Base-by-base conservation (phyloP, 2,329 filamentous ascomycete genomes). In the Acrocalymma vagum region DNA sequence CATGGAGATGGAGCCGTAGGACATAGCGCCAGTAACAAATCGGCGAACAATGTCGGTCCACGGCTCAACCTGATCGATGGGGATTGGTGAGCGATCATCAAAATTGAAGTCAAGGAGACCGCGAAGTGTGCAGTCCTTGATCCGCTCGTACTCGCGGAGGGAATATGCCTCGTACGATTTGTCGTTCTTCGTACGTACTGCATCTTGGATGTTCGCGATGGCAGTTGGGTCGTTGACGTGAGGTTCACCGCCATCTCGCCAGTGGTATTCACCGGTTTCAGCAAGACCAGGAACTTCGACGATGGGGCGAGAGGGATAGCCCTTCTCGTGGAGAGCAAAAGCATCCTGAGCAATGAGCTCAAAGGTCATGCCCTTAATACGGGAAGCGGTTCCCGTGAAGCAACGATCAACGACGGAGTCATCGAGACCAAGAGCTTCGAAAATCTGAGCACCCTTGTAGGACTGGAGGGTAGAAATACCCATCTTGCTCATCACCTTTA, bases 401-500 rank as follows among this genome's bases (percentile, higher is more conserved):
- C 92, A 96, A 57, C 90, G 86, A 68, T 97, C 92, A 37, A 97
- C 89, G 30, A 97, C 92, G 14, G 81, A 80, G 69, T 96, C 92
- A 63, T 96, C 92, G 22, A 96, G 85, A 73, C 93, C 93, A 28
- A 97, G 86, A 32, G 92, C 91, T 70, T 97, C 93, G 58, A 96
- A 97, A 53, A 97, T 97, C 76, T 97, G 93, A 40, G 93, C 93
- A 65, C 93, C 93, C 79, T 97, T 97, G 79, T 97, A 97, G 56
- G 88, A 93, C 64, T 93, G 90, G 29, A 97, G 79, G 21, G 93
- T 97, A 6, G 93, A 96, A 53, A 97, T 97, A 77, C 93, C 93
- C 93, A 97, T 97, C 80, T 97, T 97, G 71, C 88, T 94, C 93
- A 97, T 97, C 69, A 97, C 93, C 74, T 97, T 97, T 52, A 97